Evolutionary conservation across 768 basidiomycete species (phyloP), one percentile per base, ranked within the genome.

Genomic region (Calocybe gangraenosa): DNA sequence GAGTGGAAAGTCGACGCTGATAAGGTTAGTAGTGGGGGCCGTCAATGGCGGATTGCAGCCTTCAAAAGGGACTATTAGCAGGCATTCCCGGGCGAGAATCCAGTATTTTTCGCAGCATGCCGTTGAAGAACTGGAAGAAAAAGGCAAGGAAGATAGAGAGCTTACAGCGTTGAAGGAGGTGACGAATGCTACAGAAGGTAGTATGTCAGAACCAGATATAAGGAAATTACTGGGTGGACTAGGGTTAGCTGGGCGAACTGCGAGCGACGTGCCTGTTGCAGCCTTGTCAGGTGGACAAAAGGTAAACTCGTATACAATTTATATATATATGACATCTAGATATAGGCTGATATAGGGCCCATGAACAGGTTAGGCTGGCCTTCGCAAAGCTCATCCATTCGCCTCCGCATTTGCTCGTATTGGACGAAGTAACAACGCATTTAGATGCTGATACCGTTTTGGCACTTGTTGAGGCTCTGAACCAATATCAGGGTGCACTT

Each of bases 391-490:
- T 84, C 15, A 67, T 82, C 18, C 81, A 73, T 52, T 62, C 67
- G 6, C 59, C 74, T 2, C 82, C 83, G 4, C 72, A 79, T 49
- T 66, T 82, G 3, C 64, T 82, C 23, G 60, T 78, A 6, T 61
- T 79, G 18, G 76, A 79, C 51, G 84, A 87, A 58, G 76, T 82
- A 3, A 82, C 84, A 36, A 76, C 83, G n/a, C 84, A 87, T 62
- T 61, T 87, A 34, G 84, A 87, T 58, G 67, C 71, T 33, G 71
- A 74, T 19, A 84, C 81, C 2, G 77, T 84, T 23, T 61, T 71
- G 47, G 78, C 76, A 0, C 62, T 87, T 1, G 74, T 77, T 0
- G 63, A 66, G 17, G 73, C 78, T 7, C 64, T 86, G 33, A 67
- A 67, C 38, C 60, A 57, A 11, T 86, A 71, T 52, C 62, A 60